Conservation (phyloP, 495 filamentous ascomycete genomes). For the Oleoguttula mirabilis region DNA sequence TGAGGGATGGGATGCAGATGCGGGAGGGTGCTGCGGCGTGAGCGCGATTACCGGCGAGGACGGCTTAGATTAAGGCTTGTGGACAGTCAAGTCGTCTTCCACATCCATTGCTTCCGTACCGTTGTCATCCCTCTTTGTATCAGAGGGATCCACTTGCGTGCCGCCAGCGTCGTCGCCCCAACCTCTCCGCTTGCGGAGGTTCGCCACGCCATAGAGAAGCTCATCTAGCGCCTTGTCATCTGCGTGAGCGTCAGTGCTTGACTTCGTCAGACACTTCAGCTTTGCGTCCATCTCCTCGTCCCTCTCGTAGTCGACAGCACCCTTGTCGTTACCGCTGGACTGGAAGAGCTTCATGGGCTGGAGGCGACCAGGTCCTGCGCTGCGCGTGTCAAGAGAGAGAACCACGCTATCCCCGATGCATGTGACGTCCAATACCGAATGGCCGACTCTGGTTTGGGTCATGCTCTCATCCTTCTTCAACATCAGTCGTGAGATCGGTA, state of each 20-base stretch:
- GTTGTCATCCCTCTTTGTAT: too few relatives aligned
- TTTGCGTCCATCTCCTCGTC: not conserved
- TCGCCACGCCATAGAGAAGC: conserved; percentile 57
- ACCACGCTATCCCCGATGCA: conserved; percentile 1
- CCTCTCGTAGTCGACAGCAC: not conserved
- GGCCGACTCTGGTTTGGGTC: too few relatives aligned
- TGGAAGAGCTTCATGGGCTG: not conserved
- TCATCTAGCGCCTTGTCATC: conserved; percentile 38
- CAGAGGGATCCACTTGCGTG: too few relatives aligned
- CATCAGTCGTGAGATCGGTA: too few relatives aligned
- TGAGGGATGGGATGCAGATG: conserved; percentile 6
- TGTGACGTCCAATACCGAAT: conserved; percentile 9
- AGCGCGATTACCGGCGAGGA: too few relatives aligned
- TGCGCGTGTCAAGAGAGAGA: conserved; percentile 9
- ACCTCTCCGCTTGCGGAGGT: conserved; percentile 72
- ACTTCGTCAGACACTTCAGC: not conserved
- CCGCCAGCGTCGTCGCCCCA: too few relatives aligned
- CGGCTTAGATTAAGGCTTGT: too few relatives aligned
- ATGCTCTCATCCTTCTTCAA: too few relatives aligned
- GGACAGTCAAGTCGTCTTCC: too few relatives aligned
- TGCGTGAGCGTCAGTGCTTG: too few relatives aligned
- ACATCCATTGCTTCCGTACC: too few relatives aligned
- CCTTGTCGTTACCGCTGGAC: not conserved
- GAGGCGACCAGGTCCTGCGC: conserved; percentile 1
- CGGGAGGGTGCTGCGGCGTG: not conserved